These are phyloP conservation scores for Cladosporium sp. DNA, from an alignment of 2,329 filamentous ascomycete species.

Conservation along the genomic window DNA sequence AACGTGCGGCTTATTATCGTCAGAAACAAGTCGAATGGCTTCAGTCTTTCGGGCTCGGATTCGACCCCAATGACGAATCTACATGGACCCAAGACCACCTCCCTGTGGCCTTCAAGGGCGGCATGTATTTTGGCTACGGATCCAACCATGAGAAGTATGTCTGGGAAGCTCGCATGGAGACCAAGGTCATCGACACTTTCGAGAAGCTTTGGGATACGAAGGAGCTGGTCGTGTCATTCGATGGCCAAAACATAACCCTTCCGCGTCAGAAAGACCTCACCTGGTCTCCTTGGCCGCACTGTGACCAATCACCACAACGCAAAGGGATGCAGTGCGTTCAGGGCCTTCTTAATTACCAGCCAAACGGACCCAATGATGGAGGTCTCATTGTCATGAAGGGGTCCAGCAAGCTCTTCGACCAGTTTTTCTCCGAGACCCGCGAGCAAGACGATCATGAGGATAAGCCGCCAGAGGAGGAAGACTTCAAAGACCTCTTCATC, in stretches of 20 bases:
- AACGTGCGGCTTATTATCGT: slow-evolving; percentile 26
- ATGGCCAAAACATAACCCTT: slow-evolving; percentile 41
- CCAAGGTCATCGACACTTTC: slow-evolving; percentile 39
- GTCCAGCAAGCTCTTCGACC: slow-evolving; percentile 38
- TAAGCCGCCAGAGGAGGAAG: slow-evolving; percentile 30
- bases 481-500: slow-evolving; percentile 39
- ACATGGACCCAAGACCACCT: slow-evolving; percentile 45
- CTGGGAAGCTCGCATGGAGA: slow-evolving; percentile 42
- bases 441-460: slow-evolving; percentile 28
- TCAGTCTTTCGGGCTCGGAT: slow-evolving; percentile 26
- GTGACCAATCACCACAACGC: slow-evolving; percentile 39
- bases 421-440: slow-evolving; percentile 41
- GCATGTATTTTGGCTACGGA: slow-evolving; percentile 41
- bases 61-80: slow-evolving; percentile 28
- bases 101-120: slow-evolving; percentile 41
- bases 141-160: slow-evolving; percentile 41
- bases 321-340: slow-evolving; percentile 42
- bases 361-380: slow-evolving; percentile 45
- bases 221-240: slow-evolving; percentile 30
- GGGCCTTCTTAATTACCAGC: slow-evolving; percentile 43
- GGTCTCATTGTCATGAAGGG: slow-evolving; percentile 45
- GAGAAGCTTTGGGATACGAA: slow-evolving; percentile 39
- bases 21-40: slow-evolving; percentile 32
- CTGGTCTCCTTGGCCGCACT: slow-evolving; percentile 44
- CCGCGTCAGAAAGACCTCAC: slow-evolving; percentile 37